Conservation (phyloP, 1,284 basidiomycete genomes). For the Takashimella koratensis region DNA sequence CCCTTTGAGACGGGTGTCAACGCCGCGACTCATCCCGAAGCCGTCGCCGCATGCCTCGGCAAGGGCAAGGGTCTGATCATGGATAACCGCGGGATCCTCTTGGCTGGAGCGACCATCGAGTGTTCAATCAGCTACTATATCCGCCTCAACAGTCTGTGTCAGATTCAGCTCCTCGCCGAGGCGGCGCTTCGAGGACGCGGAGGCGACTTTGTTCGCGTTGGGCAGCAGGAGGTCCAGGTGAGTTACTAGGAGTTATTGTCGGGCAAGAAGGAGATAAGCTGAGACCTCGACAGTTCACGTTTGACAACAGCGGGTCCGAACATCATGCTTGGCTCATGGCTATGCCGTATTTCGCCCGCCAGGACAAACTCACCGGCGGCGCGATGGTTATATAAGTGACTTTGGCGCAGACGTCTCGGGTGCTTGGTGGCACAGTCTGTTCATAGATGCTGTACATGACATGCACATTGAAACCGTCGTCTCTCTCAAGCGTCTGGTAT, state of each 20-base stretch:
- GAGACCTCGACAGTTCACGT: conserved; percentile 18
- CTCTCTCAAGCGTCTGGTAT: too few species aligned
- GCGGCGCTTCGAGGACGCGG: conserved; percentile 22
- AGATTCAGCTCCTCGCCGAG: conserved; percentile 24
- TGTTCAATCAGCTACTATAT: conserved; percentile 24
- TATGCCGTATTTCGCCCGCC: conserved; percentile 25
- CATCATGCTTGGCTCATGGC: conserved; percentile 32
- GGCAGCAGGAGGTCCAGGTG: conserved; percentile 24
- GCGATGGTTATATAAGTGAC: conserved; percentile 7
- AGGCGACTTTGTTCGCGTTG: conserved; percentile 19
- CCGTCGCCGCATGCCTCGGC: conserved; percentile 5
- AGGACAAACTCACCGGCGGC: conserved; percentile 12
- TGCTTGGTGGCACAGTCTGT: too few species aligned
- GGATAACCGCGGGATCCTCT: conserved; percentile 23
- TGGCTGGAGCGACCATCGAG: conserved; percentile 23
- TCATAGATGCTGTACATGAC: too few species aligned
- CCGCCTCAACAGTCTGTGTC: conserved; percentile 23
- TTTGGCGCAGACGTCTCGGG: too few species aligned
- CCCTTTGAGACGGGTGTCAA: conserved; percentile 12
- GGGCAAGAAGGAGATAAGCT: not conserved
- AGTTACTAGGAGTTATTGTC: not conserved
- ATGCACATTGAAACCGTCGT: too few species aligned
- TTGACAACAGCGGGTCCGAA: conserved; percentile 22
- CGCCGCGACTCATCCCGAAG: conserved; percentile 9
- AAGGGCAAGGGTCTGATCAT: conserved; percentile 23